Evolutionary conservation across 345 rosid species (phyloP).

Genomic region (Syzygium jambos): DNA sequence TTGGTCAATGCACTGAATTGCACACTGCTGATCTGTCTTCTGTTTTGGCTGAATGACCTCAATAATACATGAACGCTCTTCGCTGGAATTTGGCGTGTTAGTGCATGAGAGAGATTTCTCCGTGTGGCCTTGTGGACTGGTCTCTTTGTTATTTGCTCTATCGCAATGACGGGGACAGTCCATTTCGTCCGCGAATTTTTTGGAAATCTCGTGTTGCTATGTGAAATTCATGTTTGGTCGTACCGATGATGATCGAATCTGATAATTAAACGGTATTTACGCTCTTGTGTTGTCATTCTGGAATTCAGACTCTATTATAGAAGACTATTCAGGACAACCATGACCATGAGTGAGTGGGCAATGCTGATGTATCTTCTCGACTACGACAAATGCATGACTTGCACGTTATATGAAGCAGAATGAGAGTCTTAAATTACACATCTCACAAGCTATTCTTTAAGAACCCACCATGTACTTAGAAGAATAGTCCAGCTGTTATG

Average conservation of each 20-base stretch:
- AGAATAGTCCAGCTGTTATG: background rate
- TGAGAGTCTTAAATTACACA: background rate
- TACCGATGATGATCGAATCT: background rate
- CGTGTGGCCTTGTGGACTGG: background rate
- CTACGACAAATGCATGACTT: background rate
- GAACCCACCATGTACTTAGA: background rate
- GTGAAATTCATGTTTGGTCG: background rate
- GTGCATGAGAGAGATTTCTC: background rate
- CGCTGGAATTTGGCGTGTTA: background rate
- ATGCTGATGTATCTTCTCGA: background rate
- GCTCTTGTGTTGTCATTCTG: background rate
- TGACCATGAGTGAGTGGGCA: background rate
- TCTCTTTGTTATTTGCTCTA: background rate
- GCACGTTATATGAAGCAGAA: background rate
- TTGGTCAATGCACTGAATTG: background rate
- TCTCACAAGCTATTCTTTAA: background rate
- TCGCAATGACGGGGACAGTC: background rate
- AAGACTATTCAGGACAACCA: background rate
- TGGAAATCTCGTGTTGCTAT: background rate
- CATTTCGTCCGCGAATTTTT: background rate
- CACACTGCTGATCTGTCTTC: background rate
- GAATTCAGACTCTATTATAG: background rate
- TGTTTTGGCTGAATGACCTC: background rate
- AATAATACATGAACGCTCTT: background rate
- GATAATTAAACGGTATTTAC: background rate